Evolutionary conservation across 2,329 filamentous ascomycete genomes (phyloP).

Genomic region (Emmonsia crescens): DNA sequence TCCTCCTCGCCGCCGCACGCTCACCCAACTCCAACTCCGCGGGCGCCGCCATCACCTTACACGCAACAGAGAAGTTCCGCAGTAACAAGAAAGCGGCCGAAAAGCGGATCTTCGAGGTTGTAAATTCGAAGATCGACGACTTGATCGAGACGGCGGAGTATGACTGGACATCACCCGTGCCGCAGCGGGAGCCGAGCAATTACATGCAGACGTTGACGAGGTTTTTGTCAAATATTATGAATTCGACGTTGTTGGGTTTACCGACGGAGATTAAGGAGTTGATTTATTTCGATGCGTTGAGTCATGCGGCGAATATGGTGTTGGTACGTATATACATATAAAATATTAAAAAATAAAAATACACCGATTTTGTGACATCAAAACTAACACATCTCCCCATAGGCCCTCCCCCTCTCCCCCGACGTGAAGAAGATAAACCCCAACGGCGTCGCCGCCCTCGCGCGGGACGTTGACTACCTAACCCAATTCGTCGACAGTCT

Average conservation of each 20-base stretch:
- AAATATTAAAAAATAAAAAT: too few relatives aligned
- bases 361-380: too few relatives aligned
- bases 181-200: constrained; percentile 64
- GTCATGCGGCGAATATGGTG: constrained; percentile 79
- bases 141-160: constrained; percentile 95
- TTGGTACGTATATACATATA: constrained; percentile 41
- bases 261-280: constrained; percentile 93
- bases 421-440: constrained; percentile 79
- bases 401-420: constrained; percentile 65
- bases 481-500: constrained; percentile 77
- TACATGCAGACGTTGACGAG: constrained; percentile 94
- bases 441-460: constrained; percentile 68
- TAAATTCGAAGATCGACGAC: constrained; percentile 98
- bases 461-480: constrained; percentile 74
- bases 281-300: constrained; percentile 93
- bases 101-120: constrained; percentile 94
- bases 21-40: constrained; percentile 65
- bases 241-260: constrained; percentile 80
- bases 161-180: constrained; percentile 61
- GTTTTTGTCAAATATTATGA: constrained; percentile 95
- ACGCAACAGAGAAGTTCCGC: constrained; percentile 75
- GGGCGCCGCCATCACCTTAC: constrained; percentile 60
- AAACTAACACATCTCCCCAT: too few relatives aligned
- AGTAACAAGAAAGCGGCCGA: constrained; percentile 91
- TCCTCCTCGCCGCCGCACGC: constrained; percentile 71